Evolutionary conservation across 2,329 filamentous ascomycete genomes (phyloP), one percentile per base, ranked within the genome.

Genomic region (Simplicillium aogashimaense): DNA sequence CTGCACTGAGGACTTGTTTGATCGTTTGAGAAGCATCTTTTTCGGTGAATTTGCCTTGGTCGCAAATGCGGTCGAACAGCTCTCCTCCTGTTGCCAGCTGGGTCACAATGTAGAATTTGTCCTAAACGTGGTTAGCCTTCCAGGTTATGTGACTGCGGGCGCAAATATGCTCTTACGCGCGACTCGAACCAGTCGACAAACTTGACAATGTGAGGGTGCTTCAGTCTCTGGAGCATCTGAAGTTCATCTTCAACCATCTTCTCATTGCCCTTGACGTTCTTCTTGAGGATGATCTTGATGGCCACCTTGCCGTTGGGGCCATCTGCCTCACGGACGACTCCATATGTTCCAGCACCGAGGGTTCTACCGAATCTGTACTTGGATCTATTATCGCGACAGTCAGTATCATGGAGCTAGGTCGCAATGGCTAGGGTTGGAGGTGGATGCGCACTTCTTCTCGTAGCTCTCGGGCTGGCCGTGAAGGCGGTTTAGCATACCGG

Each of bases 171-270:
- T 54, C 80, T 50, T 67, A 94, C 88, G 67, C 88, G 86, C 42
- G 90, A 97, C 67, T 98, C 92, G 59, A 98, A 98, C 90, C 92
- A 98, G 63, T 98, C 92, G 52, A 92, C 84, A 58, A 98, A 98
- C 52, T 83, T 82, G 66, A 98, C 92, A 59, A 98, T 98, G 64
- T 97, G 87, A 39, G 87, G 85, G 61, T 98, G 92, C 57, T 88
- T 77, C 57, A 98, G 78, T 43, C 78, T 78, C 66, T 95, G 88
- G 48, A 98, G 75, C 79, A 98, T 88, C 50, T 88, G 77, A 53
- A 98, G 74, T 69, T 98, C 92, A 61, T 98, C 92, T 61, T 94
- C 92, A 32, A 98, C 92, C 92, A 98, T 98, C 61, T 83, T 80
- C 70, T 98, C 92, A 55, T 97, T 97, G 49, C 89, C 90, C 62